Percentiles rank a stretch among this genome's conserved stretches.
Evolutionary conservation across 2,329 filamentous ascomycete genomes (phyloP).

Genomic region (Calonectria hawksworthii): DNA sequence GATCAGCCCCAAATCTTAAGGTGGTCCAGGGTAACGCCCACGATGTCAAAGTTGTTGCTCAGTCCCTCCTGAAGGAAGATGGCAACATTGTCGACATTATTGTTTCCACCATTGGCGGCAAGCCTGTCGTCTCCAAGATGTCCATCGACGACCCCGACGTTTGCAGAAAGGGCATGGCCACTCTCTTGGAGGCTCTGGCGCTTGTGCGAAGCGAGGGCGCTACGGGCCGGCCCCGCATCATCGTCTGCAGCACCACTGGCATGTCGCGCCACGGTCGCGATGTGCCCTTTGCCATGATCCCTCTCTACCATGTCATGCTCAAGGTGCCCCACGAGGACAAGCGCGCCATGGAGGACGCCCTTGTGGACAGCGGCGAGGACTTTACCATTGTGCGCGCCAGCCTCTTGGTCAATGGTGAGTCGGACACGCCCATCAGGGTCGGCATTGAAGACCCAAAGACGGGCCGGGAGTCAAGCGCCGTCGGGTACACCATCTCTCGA

Average conservation of each 20-base stretch:
- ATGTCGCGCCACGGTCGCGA: constrained; percentile 55
- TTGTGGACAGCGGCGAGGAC: constrained; percentile 48
- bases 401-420: constrained; percentile 50
- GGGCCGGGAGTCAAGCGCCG: constrained; percentile 49
- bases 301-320: constrained; percentile 60
- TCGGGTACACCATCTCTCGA: constrained; percentile 63
- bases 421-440: constrained; percentile 48
- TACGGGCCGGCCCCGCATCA: constrained; percentile 50
- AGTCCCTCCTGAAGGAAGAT: constrained; percentile 50
- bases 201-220: constrained; percentile 46
- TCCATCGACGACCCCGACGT: constrained; percentile 61
- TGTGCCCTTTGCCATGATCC: constrained; percentile 57
- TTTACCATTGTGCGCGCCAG: constrained; percentile 57
- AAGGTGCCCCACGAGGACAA: constrained; percentile 63
- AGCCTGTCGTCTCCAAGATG: constrained; percentile 49
- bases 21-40: constrained; percentile 64
- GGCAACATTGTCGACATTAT: constrained; percentile 59
- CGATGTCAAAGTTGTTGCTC: constrained; percentile 53
- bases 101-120: constrained; percentile 63
- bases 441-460: constrained; percentile 56
- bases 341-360: constrained; percentile 57
- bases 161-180: constrained; percentile 59
- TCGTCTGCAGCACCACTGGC: constrained; percentile 57
- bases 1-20: constrained; percentile 53
- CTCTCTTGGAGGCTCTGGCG: constrained; percentile 57